Evolutionary conservation across 352 stramenopile species (phyloP).

Genomic region (Phytophthora cryptogea): DNA sequence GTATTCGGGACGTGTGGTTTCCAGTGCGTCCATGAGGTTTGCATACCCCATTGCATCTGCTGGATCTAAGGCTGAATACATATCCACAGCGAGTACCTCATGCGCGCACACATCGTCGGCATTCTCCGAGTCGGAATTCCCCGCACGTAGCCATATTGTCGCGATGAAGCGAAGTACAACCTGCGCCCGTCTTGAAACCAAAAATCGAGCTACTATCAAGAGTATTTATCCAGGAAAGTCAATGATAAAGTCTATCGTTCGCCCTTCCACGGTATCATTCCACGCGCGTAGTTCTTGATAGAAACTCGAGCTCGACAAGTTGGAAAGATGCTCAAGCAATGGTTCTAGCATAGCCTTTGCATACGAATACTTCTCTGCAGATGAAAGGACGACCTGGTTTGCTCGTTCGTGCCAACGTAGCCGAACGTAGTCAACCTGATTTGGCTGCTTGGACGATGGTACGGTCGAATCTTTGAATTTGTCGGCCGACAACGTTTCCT

Average conservation of each 20-base stretch:
- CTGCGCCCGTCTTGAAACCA: not conserved
- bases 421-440: slow-evolving; percentile 11
- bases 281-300: slow-evolving; percentile 11
- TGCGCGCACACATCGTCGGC: no score
- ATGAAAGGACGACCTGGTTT: slow-evolving; percentile 13
- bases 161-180: not conserved
- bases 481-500: slow-evolving; percentile 6
- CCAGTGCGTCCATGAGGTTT: not conserved
- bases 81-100: no score
- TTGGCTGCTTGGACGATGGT: not conserved
- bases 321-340: slow-evolving; percentile 12
- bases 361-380: slow-evolving; percentile 11
- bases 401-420: slow-evolving; percentile 7
- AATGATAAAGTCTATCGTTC: not conserved
- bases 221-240: not conserved
- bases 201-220: not conserved
- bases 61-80: not conserved
- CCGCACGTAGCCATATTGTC: not conserved
- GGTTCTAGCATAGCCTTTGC: slow-evolving; percentile 14
- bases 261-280: slow-evolving; percentile 7
- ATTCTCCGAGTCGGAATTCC: no score
- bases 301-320: slow-evolving; percentile 7
- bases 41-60: not conserved
- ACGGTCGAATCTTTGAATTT: not conserved
- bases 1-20: not conserved